These are phyloP conservation scores for Lactifluus subvellereus DNA, from an alignment of 768 basidiomycete species.

Conservation along the genomic window DNA sequence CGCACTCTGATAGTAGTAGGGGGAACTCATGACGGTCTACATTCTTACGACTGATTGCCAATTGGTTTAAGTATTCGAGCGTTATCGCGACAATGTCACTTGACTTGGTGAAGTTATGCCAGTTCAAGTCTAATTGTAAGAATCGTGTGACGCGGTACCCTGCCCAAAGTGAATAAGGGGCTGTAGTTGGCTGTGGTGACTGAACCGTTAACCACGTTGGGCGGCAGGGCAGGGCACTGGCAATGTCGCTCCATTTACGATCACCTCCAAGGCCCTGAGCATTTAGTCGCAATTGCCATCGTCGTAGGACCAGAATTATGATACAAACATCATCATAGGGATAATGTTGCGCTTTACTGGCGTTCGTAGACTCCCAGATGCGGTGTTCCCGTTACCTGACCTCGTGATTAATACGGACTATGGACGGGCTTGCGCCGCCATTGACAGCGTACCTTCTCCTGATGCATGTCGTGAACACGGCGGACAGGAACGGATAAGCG, in stretches of 20 bases:
- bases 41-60: background rate
- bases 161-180: conserved; percentile 1
- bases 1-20: background rate
- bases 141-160: conserved; percentile 10
- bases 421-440: conserved; percentile 14
- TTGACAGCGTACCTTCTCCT: conserved; percentile 43
- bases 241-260: background rate
- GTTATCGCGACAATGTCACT: background rate
- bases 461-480: too few relatives aligned
- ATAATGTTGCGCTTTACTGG: conserved; percentile 26
- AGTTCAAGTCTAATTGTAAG: background rate
- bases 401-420: conserved; percentile 18
- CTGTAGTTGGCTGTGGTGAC: background rate
- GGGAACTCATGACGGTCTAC: conserved; percentile 4
- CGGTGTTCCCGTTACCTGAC: conserved; percentile 72
- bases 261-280: background rate
- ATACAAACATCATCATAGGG: background rate
- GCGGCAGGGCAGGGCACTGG: background rate
- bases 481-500: too few relatives aligned
- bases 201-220: background rate
- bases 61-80: background rate
- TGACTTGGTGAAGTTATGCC: background rate
- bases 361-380: conserved; percentile 38
- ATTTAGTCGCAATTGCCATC: background rate
- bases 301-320: background rate